phyloP scores from a whole-genome alignment of 306 rosid genomes.

The Sechiopsis laciniata region DNA sequence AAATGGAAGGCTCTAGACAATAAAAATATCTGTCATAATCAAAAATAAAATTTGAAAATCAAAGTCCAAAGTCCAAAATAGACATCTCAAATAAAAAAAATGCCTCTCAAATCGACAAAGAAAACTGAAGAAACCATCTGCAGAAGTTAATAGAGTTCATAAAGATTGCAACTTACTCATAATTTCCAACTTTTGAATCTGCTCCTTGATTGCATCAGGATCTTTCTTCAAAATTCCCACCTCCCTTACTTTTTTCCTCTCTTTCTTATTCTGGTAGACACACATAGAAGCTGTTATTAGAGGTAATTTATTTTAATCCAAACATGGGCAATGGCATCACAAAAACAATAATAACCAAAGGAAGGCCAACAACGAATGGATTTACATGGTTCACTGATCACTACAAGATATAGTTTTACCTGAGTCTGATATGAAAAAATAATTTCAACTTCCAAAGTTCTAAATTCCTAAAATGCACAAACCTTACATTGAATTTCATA shows the following conservation, averaged over 20 bases:
- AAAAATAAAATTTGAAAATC: too few species aligned
- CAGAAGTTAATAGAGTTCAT: conserved; percentile 3
- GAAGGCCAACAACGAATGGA: too few species aligned
- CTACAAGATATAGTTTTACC: not conserved
- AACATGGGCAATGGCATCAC: not conserved
- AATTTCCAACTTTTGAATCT: conserved; percentile 62
- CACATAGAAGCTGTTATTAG: conserved; percentile 24
- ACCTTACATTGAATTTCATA: too few species aligned
- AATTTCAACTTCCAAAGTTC: not conserved
- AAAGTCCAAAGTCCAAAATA: not conserved
- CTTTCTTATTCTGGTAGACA: conserved; percentile 72
- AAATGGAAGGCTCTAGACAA: too few species aligned
- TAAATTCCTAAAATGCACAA: not conserved
- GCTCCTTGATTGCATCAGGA: conserved; percentile 93
- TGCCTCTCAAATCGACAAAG: not conserved
- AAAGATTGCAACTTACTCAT: conserved; percentile 59
- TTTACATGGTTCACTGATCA: not conserved
- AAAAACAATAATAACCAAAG: not conserved
- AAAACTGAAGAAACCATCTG: not conserved
- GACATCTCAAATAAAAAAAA: not conserved
- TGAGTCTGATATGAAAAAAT: not conserved
- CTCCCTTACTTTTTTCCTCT: conserved; percentile 98
- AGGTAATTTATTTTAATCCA: conserved; percentile 11
- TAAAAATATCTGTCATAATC: too few species aligned
- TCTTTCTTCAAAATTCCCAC: conserved; percentile 99